Conservation (phyloP, 768 basidiomycete genomes). For the Mycena indigotica region DNA sequence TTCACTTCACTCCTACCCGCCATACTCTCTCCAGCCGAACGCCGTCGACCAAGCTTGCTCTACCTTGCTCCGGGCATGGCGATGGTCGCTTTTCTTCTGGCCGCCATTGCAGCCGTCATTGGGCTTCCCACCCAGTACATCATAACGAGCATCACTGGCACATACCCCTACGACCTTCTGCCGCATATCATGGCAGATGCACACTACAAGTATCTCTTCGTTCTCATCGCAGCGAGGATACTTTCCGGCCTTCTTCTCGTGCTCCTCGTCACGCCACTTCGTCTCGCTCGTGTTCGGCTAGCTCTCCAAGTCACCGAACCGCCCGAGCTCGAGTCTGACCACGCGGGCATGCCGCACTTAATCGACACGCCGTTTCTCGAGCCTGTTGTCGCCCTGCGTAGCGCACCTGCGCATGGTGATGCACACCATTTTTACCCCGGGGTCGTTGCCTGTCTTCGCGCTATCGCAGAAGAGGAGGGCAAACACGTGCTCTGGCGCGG, state of each 20-base stretch:
- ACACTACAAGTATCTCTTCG: background rate
- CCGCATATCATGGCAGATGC: background rate
- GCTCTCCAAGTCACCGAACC: background rate
- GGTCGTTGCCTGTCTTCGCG: background rate
- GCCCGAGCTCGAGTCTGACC: background rate
- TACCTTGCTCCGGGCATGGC: constrained; percentile 1
- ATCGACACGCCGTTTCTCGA: background rate
- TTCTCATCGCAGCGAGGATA: background rate
- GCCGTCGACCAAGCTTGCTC: background rate
- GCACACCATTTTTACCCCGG: background rate
- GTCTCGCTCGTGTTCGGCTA: background rate
- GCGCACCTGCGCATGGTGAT: background rate
- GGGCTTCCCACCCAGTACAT: background rate
- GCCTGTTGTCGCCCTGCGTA: background rate
- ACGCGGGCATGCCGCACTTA: background rate
- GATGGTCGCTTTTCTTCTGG: background rate
- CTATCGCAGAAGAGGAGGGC: background rate
- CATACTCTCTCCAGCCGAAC: background rate
- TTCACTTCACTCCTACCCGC: background rate
- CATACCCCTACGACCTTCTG: background rate
- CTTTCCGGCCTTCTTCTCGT: background rate
- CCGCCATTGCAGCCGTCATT: background rate
- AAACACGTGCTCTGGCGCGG: background rate
- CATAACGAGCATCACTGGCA: too few species aligned
- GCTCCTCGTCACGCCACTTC: background rate